Evolutionary conservation across 2,329 filamentous ascomycete genomes (phyloP).

Genomic region (Fusarium lateritium): DNA sequence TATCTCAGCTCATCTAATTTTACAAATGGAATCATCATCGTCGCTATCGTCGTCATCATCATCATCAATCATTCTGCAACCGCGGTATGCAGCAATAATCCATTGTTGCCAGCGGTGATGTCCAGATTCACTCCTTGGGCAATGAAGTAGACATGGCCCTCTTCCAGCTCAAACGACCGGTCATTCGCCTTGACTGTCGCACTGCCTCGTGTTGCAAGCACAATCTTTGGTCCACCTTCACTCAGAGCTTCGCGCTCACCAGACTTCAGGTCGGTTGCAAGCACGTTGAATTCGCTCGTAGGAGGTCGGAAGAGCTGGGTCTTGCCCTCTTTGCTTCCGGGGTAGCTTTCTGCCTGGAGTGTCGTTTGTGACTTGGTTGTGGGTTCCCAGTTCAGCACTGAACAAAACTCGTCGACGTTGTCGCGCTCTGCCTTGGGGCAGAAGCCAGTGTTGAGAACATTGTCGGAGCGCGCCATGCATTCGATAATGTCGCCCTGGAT

Average conservation of each 20-base stretch:
- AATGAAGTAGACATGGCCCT: slow-evolving; percentile 49
- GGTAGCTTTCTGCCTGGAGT: slow-evolving; percentile 64
- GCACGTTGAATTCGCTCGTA: slow-evolving; percentile 80
- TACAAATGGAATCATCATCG: neutral
- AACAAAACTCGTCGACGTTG: slow-evolving; percentile 73
- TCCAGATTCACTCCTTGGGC: slow-evolving; percentile 43
- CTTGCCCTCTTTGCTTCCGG: slow-evolving; percentile 69
- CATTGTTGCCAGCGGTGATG: slow-evolving; percentile 37
- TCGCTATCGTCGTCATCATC: neutral
- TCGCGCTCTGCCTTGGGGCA: slow-evolving; percentile 77
- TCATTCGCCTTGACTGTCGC: slow-evolving; percentile 40
- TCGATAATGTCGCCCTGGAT: slow-evolving; percentile 81
- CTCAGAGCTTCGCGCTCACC: slow-evolving; percentile 69
- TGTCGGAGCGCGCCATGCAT: slow-evolving; percentile 83
- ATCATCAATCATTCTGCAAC: slow-evolving; percentile 30
- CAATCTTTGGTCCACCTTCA: slow-evolving; percentile 43
- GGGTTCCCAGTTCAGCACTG: slow-evolving; percentile 74
- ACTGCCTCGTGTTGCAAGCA: slow-evolving; percentile 43
- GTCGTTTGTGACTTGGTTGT: slow-evolving; percentile 71
- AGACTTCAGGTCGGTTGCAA: slow-evolving; percentile 69
- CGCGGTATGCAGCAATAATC: slow-evolving; percentile 43
- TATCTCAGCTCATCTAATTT: slow-evolving; percentile 1
- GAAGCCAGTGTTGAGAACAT: slow-evolving; percentile 82
- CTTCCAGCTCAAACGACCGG: slow-evolving; percentile 40
- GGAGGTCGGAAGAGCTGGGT: slow-evolving; percentile 76